These are phyloP conservation scores for Solanum ossicruentum DNA, from an alignment of 257 asterid genomes.

Conservation along the genomic window DNA sequence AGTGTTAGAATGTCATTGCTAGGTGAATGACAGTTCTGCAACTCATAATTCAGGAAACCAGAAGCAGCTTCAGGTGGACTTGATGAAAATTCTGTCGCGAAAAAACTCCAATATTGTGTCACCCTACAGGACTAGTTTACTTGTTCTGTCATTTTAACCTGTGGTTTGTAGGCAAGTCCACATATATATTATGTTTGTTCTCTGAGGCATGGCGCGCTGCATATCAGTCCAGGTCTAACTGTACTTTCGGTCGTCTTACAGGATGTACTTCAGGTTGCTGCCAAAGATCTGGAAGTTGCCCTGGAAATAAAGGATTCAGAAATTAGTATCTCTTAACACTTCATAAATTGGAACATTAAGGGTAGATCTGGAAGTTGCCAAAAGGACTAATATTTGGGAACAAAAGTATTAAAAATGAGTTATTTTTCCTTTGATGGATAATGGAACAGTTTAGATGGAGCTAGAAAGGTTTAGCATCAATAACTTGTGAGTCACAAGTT, in stretches of 20 bases:
- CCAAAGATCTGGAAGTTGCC: background rate
- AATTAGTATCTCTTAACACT: background rate
- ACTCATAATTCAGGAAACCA: background rate
- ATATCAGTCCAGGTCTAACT: background rate
- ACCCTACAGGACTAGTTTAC: background rate
- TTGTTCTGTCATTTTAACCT: background rate
- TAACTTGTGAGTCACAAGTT: background rate
- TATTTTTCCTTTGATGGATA: background rate
- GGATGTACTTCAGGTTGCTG: background rate
- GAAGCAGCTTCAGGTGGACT: background rate
- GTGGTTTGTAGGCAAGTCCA: background rate
- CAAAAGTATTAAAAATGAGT: background rate
- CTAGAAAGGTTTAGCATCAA: background rate
- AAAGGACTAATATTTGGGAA: background rate
- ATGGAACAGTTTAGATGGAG: background rate
- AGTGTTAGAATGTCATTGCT: background rate
- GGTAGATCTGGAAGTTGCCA: background rate
- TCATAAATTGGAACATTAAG: background rate
- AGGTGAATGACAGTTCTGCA: background rate
- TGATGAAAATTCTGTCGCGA: background rate
- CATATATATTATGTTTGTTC: background rate
- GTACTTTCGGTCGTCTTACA: background rate
- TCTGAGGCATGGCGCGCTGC: background rate
- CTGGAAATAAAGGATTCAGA: background rate
- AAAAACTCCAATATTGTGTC: background rate